These are phyloP conservation scores for Hypericum androsaemum DNA, from an alignment of 345 rosid genomes.

Conservation along the genomic window DNA sequence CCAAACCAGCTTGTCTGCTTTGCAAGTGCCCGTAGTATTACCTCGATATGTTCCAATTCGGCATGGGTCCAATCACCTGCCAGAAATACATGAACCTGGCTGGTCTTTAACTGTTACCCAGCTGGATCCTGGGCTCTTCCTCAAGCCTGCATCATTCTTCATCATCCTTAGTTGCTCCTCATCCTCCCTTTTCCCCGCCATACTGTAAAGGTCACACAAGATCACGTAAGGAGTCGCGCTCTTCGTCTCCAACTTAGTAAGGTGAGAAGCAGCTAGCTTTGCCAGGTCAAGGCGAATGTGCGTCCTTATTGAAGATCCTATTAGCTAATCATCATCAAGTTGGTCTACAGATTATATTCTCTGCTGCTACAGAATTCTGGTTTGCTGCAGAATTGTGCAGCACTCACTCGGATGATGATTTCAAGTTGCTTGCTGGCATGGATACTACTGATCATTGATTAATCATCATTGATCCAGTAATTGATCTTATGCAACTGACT, in stretches of 20 bases:
- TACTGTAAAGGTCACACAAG: constrained; percentile 45
- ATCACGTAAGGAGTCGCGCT: constrained; percentile 63
- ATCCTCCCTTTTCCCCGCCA: constrained; percentile 32
- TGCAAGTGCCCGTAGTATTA: constrained; percentile 25
- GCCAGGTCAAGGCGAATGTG: constrained; percentile 55
- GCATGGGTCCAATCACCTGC: constrained; percentile 42
- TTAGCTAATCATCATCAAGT: too few relatives aligned
- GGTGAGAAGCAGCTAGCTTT: constrained; percentile 49
- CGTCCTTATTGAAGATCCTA: constrained; percentile 9
- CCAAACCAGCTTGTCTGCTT: constrained; percentile 22
- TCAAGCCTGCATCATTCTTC: constrained; percentile 40
- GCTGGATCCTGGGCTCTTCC: constrained; percentile 73
- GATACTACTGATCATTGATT: too few relatives aligned
- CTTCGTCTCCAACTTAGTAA: constrained; percentile 53
- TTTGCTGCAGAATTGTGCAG: too few relatives aligned
- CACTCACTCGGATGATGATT: too few relatives aligned
- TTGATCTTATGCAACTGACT: too few relatives aligned
- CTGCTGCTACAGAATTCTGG: too few relatives aligned
- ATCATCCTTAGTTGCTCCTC: constrained; percentile 33
- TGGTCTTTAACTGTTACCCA: constrained; percentile 46
- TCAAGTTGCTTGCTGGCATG: too few relatives aligned
- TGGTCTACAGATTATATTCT: too few relatives aligned
- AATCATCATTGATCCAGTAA: too few relatives aligned
- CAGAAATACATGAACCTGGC: constrained; percentile 38
- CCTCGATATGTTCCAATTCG: constrained; percentile 27